Percentiles rank a stretch among this genome's conserved stretches.
Evolutionary conservation across 208 protist species (phyloP).

Genomic region (Herpetomonas tarakana): DNA sequence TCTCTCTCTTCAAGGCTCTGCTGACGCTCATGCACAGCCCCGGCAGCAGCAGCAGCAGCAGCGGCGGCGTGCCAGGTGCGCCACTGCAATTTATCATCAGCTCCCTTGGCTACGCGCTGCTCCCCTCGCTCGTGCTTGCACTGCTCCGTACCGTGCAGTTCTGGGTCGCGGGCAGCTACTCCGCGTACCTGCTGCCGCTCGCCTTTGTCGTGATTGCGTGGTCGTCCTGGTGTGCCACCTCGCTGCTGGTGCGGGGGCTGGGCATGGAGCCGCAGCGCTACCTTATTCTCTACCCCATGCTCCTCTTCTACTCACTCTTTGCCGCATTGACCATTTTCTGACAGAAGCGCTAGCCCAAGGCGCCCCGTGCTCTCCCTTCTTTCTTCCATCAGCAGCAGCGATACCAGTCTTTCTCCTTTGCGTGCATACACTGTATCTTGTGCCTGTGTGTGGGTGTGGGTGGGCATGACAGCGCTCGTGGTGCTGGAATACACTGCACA

Average conservation of each 20-base stretch:
- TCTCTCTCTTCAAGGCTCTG: conserved; percentile 65
- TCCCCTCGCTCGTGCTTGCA: conserved; percentile 71
- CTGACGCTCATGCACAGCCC: conserved; percentile 68
- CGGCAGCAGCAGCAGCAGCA: neutral
- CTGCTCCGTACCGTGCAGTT: conserved; percentile 35
- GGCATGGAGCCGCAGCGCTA: conserved; percentile 63
- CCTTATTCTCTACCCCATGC: conserved; percentile 73
- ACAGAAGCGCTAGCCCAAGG: neutral
- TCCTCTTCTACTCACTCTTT: conserved; percentile 84
- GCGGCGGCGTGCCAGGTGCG: conserved; percentile 16
- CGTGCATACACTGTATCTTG: no score
- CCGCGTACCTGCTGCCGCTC: conserved; percentile 22
- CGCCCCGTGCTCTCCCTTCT: conserved; percentile 1
- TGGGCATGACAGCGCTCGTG: no score
- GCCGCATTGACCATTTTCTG: conserved; percentile 76
- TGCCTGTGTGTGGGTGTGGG: no score
- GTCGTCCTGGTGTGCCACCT: conserved; percentile 80
- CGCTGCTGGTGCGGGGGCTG: conserved; percentile 56
- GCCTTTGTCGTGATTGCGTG: conserved; percentile 60
- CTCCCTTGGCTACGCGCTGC: conserved; percentile 72
- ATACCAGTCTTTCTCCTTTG: no score
- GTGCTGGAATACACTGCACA: no score
- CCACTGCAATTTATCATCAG: conserved; percentile 73
- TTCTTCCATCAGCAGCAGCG: no score
- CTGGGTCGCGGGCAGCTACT: conserved; percentile 27